Base-by-base conservation (phyloP, 2,329 filamentous ascomycete species). In the Ustilaginoidea virens region DNA sequence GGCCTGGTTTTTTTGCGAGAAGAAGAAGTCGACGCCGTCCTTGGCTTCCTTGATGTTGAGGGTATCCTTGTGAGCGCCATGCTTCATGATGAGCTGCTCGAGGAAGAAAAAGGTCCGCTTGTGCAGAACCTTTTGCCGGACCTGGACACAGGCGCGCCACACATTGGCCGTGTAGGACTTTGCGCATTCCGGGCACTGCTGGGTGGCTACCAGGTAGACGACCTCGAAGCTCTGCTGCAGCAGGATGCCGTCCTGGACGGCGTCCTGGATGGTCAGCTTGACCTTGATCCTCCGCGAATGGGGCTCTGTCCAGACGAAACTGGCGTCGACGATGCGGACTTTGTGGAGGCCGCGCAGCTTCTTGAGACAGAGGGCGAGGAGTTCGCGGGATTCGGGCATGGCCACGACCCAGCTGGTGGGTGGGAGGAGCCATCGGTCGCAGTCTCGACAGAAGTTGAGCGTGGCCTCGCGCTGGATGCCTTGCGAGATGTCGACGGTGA, bases 11-110 rank as follows among this genome's bases (percentile, higher is more conserved):
- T 82, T 68, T 33, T 80, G 74, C 0, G 82, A 69, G 48, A 90
- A 98, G 65, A 77, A 98, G 53, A 98, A 98, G 51, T 98, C 90
- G 34, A 98, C 75, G 2, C 90, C 90, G 43, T 94, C 85, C 55
- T 86, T 86, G 17, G 82, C 80, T 57, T 98, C 90, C 51, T 92
- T 94, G 58, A 98, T 98, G 53, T 96, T 98, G 56, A 94, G 86
- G 1, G 87, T 90, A 42, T 98, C 86, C 39, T 74, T 71, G 53
- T 93, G 86, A 4, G 87, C 90, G 32, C 72, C 71, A 52, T 96
- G 85, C 63, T 94, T 96, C 43, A 98, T 64, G 43, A 98, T 92
- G 32, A 96, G 66, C 62, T 98, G 87, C 55, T 96, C 90, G 20
- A 96, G 73, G 48, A 63, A 66, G 25, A 71, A 44, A 41, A 71